Evolutionary conservation across 2,329 filamentous ascomycete genomes (phyloP).

Genomic region (Botrytis hyacinthi): DNA sequence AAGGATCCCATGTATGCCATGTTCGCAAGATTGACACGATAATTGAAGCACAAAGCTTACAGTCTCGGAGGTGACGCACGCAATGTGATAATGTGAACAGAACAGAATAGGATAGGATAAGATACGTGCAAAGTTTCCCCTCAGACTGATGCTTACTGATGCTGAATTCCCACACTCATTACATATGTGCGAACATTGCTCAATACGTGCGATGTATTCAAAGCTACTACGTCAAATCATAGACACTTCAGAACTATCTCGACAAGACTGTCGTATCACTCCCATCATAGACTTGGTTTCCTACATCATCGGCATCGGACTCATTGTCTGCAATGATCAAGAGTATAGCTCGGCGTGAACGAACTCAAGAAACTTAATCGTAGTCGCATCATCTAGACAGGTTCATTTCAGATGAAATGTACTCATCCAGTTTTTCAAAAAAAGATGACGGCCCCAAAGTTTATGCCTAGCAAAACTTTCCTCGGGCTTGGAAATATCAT

Average conservation of each 20-base stretch:
- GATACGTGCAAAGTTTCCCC: background rate
- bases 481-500: background rate
- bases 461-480: background rate
- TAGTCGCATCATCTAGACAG: background rate
- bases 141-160: background rate
- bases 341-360: background rate
- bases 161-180: background rate
- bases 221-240: background rate
- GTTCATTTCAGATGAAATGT: background rate
- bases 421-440: background rate
- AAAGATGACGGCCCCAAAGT: background rate
- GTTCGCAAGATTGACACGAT: background rate
- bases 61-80: background rate
- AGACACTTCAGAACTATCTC: background rate
- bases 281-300: background rate
- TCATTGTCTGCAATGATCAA: background rate
- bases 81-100: background rate
- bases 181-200: background rate
- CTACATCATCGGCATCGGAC: background rate
- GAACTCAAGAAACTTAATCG: background rate
- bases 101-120: background rate
- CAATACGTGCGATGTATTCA: background rate
- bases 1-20: background rate
- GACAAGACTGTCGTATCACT: background rate
- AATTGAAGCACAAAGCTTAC: background rate